phyloP scores from a whole-genome alignment of 192 early-diverging fungal species.

The Helicostylum pulchrum region DNA sequence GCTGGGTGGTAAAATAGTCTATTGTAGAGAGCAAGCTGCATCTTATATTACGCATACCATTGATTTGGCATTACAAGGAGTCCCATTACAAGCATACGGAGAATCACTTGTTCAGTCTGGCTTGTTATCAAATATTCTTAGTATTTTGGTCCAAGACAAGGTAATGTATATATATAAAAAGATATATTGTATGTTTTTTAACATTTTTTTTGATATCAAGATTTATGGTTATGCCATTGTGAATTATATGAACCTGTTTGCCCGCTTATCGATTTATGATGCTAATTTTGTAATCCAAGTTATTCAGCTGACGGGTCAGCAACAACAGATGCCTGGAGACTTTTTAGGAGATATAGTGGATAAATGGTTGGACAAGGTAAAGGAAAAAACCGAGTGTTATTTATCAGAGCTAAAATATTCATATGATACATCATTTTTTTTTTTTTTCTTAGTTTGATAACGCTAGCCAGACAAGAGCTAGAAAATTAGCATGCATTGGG shows the following conservation, averaged over 20 bases:
- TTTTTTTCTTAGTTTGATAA: slow-evolving; percentile 66
- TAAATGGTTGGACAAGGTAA: slow-evolving; percentile 69
- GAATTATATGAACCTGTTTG: slow-evolving; percentile 59
- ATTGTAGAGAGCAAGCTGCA: slow-evolving; percentile 57
- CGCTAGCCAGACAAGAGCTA: slow-evolving; percentile 62
- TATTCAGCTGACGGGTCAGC: slow-evolving; percentile 43
- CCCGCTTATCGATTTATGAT: slow-evolving; percentile 61
- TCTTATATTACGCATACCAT: slow-evolving; percentile 58
- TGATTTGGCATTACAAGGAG: slow-evolving; percentile 51
- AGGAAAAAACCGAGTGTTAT: background rate
- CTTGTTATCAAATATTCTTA: slow-evolving; percentile 54
- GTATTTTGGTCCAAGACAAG: slow-evolving; percentile 50
- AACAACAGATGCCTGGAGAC: slow-evolving; percentile 34
- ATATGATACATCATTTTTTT: background rate
- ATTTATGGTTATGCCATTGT: slow-evolving; percentile 57
- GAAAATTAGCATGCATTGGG: slow-evolving; percentile 64
- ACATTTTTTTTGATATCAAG: slow-evolving; percentile 24
- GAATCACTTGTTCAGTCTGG: slow-evolving; percentile 53
- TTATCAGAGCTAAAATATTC: background rate
- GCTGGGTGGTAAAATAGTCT: slow-evolving; percentile 33
- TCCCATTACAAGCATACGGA: slow-evolving; percentile 43
- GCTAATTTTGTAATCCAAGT: slow-evolving; percentile 48
- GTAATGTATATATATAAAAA: slow-evolving; percentile 29
- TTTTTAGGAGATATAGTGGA: slow-evolving; percentile 53
- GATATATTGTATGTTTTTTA: no score